Evolutionary conservation across 2,329 filamentous ascomycete species (phyloP).

Genomic region (Arthrobotrys sphaeroides): DNA sequence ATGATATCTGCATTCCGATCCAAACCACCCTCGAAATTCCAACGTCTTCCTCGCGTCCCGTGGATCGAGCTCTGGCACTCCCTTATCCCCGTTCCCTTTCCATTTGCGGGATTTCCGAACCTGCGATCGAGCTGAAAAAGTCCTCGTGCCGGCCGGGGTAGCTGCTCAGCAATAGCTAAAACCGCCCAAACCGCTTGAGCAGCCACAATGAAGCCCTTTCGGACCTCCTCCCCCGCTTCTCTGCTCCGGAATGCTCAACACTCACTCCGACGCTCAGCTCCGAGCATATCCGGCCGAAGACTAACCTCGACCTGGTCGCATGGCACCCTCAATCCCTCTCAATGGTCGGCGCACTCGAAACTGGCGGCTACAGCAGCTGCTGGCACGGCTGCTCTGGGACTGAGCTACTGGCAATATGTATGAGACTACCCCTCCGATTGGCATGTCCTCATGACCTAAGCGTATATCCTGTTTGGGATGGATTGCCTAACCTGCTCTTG

Average conservation of each 20-base stretch:
- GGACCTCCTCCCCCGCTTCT: conserved; percentile 19
- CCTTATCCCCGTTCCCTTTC: background rate
- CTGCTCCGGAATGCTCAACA: conserved; percentile 26
- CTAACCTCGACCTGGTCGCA: conserved; percentile 42
- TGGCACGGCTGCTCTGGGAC: conserved; percentile 32
- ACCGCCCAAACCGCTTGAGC: too few species aligned
- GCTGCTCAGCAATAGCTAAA: too few species aligned
- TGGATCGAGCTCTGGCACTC: conserved; percentile 4
- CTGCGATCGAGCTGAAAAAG: background rate
- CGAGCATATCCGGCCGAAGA: conserved; percentile 39
- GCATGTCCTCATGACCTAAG: background rate
- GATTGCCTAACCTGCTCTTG: conserved; percentile 1
- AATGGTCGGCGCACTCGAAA: conserved; percentile 28
- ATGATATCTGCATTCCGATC: conserved; percentile 33
- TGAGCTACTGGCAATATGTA: conserved; percentile 48
- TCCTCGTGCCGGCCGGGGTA: background rate
- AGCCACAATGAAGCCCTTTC: conserved; percentile 36
- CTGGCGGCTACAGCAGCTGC: conserved; percentile 18
- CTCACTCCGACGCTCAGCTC: conserved; percentile 8
- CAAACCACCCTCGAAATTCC: background rate
- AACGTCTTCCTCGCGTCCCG: background rate
- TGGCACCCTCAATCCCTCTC: background rate
- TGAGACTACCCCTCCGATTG: background rate
- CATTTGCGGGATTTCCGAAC: conserved; percentile 1
- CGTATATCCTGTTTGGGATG: background rate